Evolutionary conservation across 225 moss, liverwort and hornwort species (phyloP).

Genomic region (Physcomitrellopsis africana): DNA sequence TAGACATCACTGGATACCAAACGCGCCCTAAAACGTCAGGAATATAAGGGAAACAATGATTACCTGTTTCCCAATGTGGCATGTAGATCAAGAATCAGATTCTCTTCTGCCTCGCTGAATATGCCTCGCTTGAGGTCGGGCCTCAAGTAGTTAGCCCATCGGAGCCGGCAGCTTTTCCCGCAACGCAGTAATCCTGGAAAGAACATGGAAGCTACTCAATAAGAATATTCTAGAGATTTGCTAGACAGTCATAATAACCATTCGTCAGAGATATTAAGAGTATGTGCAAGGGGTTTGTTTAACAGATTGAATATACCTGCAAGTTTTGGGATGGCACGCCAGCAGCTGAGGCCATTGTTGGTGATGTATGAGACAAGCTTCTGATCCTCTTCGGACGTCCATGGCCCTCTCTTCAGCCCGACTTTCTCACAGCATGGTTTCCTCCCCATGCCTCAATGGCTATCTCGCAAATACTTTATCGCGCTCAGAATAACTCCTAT

Average conservation of each 20-base stretch:
- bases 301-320: slow-evolving; percentile 27
- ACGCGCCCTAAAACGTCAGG: not conserved
- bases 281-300: not conserved
- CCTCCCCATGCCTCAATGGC: slow-evolving; percentile 37
- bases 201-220: not conserved
- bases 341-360: slow-evolving; percentile 51
- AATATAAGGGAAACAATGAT: not conserved
- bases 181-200: slow-evolving; percentile 49
- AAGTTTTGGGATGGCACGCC: slow-evolving; percentile 59
- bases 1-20: no score
- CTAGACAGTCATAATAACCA: not conserved
- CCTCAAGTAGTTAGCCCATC: slow-evolving; percentile 61
- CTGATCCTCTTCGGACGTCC: slow-evolving; percentile 57
- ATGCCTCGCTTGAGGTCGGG: slow-evolving; percentile 61
- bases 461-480: not conserved
- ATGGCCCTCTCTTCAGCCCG: slow-evolving; percentile 59
- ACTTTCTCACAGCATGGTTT: slow-evolving; percentile 71
- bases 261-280: not conserved
- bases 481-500: not conserved
- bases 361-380: slow-evolving; percentile 50
- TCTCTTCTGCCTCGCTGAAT: slow-evolving; percentile 50
- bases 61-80: slow-evolving; percentile 55
- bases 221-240: not conserved
- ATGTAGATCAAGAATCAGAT: slow-evolving; percentile 51
- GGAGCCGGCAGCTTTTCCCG: slow-evolving; percentile 61